Base-by-base conservation (phyloP, 108 stramenopile genomes). In the Chaetoceros muelleri region DNA sequence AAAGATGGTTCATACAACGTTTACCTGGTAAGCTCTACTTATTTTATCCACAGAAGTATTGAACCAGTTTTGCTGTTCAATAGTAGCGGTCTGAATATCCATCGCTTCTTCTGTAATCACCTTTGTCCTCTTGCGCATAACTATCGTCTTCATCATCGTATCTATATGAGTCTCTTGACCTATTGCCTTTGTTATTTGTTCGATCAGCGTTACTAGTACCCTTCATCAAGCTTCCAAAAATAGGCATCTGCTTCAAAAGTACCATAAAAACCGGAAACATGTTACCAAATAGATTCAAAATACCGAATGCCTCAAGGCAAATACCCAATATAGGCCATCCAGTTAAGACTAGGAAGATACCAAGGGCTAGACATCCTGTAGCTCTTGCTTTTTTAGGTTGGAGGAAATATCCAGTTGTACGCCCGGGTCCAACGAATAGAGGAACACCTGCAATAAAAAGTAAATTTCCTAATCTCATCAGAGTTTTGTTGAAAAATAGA, bases 261-360 rank as follows among this genome's bases (percentile, higher is more conserved):
- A 71, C 73, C 69, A 67, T 62, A 2, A 90, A 62, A 24, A 95
- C 44, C 8, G 94, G 90, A 66, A 95, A 95, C 77, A 93, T 77
- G 57, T 95, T 93, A 2, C 90, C 96, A 67, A 95, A 97, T 1
- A 97, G 60, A 75, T 97, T 97, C 53, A 95, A 46, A 49, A 97
- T 58, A 1, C 96, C 94, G 73, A 97, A 95, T 0, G 82, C 62
- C 72, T 97, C 96, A 59, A 95, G 47, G 24, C 72, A 28, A 27
- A 97, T 91, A 8, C 96, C 96, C 7, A 95, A 64, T 3, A 95
- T 67, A 10, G 96, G 92, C 69, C 84, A 70, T 24, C 94, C 93
- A 18, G 76, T 69, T 58, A 97, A 71, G 24, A 97, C 91, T 10
- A 94, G 69, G 50, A 90, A 71, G 7, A 90, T 85, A 22, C 93